These are phyloP conservation scores for Sporothrix globosa DNA, from an alignment of 2,329 filamentous ascomycete species.

Conservation along the genomic window DNA sequence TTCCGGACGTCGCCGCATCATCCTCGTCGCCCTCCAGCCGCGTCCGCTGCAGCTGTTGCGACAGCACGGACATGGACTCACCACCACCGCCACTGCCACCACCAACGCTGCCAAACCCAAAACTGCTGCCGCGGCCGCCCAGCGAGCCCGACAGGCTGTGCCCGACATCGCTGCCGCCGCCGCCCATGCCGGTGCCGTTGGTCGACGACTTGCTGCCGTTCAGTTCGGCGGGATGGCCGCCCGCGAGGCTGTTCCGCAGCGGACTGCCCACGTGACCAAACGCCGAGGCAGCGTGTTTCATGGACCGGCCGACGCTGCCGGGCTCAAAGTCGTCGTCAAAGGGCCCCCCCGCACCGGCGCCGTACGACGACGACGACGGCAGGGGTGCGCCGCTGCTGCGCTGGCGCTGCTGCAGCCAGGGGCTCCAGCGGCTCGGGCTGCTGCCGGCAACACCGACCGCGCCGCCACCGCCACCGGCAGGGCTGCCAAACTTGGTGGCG, in stretches of 20 bases:
- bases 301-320: constrained; percentile 41
- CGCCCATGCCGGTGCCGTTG: neutral
- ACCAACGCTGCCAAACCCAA: constrained; percentile 37
- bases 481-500: constrained; percentile 62
- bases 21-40: constrained; percentile 47
- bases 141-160: constrained; percentile 35
- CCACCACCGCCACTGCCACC: constrained; percentile 46
- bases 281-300: constrained; percentile 55
- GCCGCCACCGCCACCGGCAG: constrained; percentile 45
- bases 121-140: constrained; percentile 43
- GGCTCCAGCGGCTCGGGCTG: constrained; percentile 66
- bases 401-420: constrained; percentile 49
- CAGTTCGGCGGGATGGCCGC: constrained; percentile 41
- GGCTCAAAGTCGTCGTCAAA: constrained; percentile 52
- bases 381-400: constrained; percentile 39
- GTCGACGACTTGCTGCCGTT: neutral
- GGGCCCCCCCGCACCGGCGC: neutral
- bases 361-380: constrained; percentile 45
- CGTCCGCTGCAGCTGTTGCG: constrained; percentile 65
- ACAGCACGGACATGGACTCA: constrained; percentile 61
- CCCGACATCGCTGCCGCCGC: constrained; percentile 39
- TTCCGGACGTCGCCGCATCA: too few species aligned
- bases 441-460: constrained; percentile 57
- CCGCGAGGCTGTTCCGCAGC: constrained; percentile 63
- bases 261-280: constrained; percentile 70